Conservation (phyloP, 352 stramenopile species). For the Phytophthora quininea region DNA sequence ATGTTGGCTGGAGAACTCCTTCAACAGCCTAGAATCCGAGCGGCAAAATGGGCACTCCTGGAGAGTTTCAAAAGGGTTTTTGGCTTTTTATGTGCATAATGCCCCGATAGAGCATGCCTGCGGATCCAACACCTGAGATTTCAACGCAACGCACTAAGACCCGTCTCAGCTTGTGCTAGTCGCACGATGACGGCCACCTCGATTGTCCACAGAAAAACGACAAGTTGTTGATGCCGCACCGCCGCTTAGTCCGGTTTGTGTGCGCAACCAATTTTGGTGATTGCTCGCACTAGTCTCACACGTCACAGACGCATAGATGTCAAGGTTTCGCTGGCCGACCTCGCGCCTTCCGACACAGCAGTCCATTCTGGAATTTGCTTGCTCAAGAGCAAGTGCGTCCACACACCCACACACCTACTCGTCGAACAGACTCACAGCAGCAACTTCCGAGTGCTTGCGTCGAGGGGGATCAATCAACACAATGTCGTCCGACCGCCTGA, state of each 20-base stretch:
- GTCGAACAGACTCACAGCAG: background rate
- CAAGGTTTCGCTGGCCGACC: slow-evolving; percentile 2
- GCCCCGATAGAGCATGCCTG: too few species aligned
- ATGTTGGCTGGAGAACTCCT: too few species aligned
- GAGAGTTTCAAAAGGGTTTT: too few species aligned
- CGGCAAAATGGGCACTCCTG: too few species aligned
- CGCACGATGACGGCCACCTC: too few species aligned
- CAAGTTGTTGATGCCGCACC: background rate
- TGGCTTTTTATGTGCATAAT: too few species aligned
- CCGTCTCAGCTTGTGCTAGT: too few species aligned
- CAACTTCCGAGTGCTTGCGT: background rate
- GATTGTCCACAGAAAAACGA: background rate
- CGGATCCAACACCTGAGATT: too few species aligned
- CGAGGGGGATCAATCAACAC: background rate
- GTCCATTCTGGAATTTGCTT: background rate
- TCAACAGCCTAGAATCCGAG: too few species aligned
- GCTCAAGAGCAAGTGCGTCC: background rate
- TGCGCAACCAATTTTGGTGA: background rate
- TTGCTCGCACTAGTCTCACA: background rate
- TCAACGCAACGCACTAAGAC: too few species aligned
- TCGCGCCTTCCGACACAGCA: background rate
- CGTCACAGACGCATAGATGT: background rate
- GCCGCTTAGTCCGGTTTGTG: background rate
- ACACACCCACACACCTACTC: background rate
- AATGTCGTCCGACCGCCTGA: slow-evolving; percentile 5